phyloP scores from a whole-genome alignment of 345 rosid species.

The Nasturtium officinale region DNA sequence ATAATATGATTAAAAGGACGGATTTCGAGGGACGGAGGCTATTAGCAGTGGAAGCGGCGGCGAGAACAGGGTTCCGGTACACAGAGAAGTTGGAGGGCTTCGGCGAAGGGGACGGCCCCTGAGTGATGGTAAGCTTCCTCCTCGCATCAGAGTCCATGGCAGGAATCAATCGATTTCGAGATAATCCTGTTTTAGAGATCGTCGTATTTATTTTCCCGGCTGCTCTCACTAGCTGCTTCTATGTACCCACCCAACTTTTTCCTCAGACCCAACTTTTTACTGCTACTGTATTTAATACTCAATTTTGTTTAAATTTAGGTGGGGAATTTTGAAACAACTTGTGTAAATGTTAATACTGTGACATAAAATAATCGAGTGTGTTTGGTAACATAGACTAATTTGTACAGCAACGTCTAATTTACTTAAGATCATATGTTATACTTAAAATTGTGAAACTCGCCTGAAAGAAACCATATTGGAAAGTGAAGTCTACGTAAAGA shows the following conservation, averaged over 20 bases:
- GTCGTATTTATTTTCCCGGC: conserved; percentile 16
- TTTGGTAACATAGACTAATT: too few species aligned
- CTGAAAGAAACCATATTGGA: background rate
- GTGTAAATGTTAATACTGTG: too few species aligned
- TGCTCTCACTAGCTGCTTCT: conserved; percentile 13
- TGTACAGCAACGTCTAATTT: too few species aligned
- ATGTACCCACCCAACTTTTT: background rate
- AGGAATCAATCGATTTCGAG: background rate
- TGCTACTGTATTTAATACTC: too few species aligned
- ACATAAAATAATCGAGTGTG: too few species aligned
- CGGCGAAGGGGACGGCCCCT: conserved; percentile 44
- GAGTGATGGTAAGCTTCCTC: conserved; percentile 14
- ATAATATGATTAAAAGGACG: conserved; percentile 51
- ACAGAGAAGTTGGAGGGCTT: conserved; percentile 70
- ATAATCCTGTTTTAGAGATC: conserved; percentile 37
- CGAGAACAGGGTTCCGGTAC: conserved; percentile 74
- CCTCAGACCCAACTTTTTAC: too few species aligned
- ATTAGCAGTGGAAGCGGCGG: conserved; percentile 76
- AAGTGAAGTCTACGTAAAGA: background rate
- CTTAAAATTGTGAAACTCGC: background rate
- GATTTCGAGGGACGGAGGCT: conserved; percentile 77
- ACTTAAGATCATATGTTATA: too few species aligned
- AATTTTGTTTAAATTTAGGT: too few species aligned
- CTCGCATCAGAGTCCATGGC: conserved; percentile 37
- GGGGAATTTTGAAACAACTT: too few species aligned